Evolutionary conservation across 768 basidiomycete genomes (phyloP).

Genomic region (Leucocoprinus birnbaumii): DNA sequence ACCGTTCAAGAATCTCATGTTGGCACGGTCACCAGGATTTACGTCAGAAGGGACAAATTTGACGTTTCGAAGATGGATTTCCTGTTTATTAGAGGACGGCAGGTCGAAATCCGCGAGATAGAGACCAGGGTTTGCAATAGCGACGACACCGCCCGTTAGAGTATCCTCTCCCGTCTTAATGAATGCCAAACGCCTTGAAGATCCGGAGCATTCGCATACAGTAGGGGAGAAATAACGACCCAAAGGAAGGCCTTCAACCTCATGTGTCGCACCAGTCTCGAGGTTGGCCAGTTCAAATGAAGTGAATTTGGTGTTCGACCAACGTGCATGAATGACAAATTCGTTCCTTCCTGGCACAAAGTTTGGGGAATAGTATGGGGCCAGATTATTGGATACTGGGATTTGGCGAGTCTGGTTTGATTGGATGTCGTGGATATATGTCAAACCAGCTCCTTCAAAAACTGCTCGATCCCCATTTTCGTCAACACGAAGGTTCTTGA

Average conservation of each 20-base stretch:
- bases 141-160: slow-evolving; percentile 61
- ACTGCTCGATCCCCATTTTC: slow-evolving; percentile 48
- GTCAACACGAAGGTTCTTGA: slow-evolving; percentile 59
- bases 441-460: slow-evolving; percentile 68
- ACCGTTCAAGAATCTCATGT: slow-evolving; percentile 54
- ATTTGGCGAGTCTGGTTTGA: slow-evolving; percentile 30
- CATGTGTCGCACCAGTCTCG: slow-evolving; percentile 36
- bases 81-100: slow-evolving; percentile 28
- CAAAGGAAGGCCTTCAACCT: slow-evolving; percentile 54
- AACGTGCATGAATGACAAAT: slow-evolving; percentile 61
- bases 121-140: slow-evolving; percentile 60
- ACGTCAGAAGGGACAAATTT: slow-evolving; percentile 53
- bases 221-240: slow-evolving; percentile 66
- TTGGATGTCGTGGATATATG: slow-evolving; percentile 45
- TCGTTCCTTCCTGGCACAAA: slow-evolving; percentile 52
- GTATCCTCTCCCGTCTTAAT: slow-evolving; percentile 58
- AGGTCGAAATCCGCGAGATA: slow-evolving; percentile 62
- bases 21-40: slow-evolving; percentile 36
- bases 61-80: slow-evolving; percentile 42
- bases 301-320: slow-evolving; percentile 64
- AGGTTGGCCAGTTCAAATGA: slow-evolving; percentile 65
- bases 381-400: slow-evolving; percentile 44
- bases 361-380: slow-evolving; percentile 65
- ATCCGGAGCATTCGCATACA: slow-evolving; percentile 43
- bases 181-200: slow-evolving; percentile 52